Conservation (phyloP, 2,329 filamentous ascomycete genomes). For the Xylariaceae sp. region DNA sequence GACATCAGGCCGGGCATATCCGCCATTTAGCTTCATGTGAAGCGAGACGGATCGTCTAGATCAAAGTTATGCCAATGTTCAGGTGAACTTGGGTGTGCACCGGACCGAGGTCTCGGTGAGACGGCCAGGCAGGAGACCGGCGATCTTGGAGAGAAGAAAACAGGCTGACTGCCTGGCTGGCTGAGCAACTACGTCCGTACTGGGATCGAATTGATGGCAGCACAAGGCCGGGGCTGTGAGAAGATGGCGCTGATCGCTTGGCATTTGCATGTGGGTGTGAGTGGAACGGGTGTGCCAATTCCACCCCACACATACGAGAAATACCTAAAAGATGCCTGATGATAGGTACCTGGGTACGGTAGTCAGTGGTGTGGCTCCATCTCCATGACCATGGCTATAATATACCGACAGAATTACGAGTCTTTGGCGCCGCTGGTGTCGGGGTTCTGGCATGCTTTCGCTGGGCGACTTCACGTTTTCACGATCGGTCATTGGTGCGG, state of each 20-base stretch:
- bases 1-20: constrained; percentile 7
- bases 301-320: neutral
- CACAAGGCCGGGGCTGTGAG: neutral
- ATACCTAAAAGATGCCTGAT: too few species aligned
- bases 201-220: neutral
- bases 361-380: neutral
- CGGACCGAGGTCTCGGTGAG: constrained; percentile 13
- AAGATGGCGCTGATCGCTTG: neutral
- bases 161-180: neutral
- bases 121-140: constrained; percentile 4
- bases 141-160: constrained; percentile 5
- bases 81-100: neutral
- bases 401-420: neutral
- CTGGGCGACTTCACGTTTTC: constrained; percentile 2
- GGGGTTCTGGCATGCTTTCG: neutral
- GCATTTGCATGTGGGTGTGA: neutral
- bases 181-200: constrained; percentile 14
- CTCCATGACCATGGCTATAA: too few species aligned
- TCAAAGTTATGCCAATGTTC: neutral
- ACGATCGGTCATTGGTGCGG: constrained; percentile 16
- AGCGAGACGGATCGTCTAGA: constrained; percentile 9
- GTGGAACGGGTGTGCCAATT: neutral
- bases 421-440: neutral
- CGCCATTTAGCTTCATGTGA: neutral
- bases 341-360: too few species aligned